Conservation (phyloP, 2,329 filamentous ascomycete species). For the Sarocladiaceae sp. region DNA sequence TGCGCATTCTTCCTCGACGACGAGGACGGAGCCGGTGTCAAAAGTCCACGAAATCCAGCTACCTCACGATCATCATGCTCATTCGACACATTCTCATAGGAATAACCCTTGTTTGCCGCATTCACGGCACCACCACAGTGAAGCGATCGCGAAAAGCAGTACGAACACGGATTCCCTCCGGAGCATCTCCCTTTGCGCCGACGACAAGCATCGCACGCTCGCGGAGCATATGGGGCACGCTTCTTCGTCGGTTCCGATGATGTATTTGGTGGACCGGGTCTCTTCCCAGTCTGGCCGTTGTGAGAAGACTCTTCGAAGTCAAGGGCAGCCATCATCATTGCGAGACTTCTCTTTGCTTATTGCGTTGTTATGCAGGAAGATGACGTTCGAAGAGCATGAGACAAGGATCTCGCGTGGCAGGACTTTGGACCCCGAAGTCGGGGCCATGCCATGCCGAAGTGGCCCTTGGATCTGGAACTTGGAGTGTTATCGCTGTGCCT, state of each 20-base stretch:
- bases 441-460: too few relatives aligned
- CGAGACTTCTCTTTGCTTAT: too few relatives aligned
- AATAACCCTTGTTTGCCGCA: background rate
- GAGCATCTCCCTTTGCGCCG: constrained; percentile 21
- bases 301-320: background rate
- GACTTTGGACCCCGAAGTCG: too few relatives aligned
- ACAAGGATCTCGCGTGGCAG: too few relatives aligned
- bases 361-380: too few relatives aligned
- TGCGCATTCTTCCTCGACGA: background rate
- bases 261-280: background rate
- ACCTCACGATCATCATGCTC: background rate
- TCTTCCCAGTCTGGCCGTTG: background rate
- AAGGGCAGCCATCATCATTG: background rate
- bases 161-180: constrained; percentile 17
- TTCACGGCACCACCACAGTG: constrained; percentile 14
- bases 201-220: constrained; percentile 20
- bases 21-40: background rate
- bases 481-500: background rate
- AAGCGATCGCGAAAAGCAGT: constrained; percentile 14
- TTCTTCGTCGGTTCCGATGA: constrained; percentile 7
- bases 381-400: background rate
- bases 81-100: background rate
- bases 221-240: constrained; percentile 18
- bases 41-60: background rate
- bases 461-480: background rate